Conservation (phyloP, 2,329 filamentous ascomycete genomes). For the Rutstroemia sp. region DNA sequence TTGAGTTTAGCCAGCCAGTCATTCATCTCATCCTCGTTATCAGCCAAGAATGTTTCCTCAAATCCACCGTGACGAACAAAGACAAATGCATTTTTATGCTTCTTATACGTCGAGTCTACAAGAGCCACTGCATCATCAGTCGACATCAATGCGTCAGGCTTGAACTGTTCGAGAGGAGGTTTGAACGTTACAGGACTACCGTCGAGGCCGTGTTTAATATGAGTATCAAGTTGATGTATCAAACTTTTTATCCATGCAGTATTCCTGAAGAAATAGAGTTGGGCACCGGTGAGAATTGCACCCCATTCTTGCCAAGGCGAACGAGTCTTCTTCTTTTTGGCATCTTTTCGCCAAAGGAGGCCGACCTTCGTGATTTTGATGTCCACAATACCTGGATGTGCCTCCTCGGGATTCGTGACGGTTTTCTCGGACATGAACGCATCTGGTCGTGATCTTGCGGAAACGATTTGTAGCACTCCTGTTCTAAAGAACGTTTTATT, state of each 20-base stretch:
- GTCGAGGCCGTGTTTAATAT: constrained; percentile 69
- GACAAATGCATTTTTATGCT: constrained; percentile 91
- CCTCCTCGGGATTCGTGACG: constrained; percentile 75
- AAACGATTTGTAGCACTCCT: constrained; percentile 89
- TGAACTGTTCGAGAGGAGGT: constrained; percentile 84
- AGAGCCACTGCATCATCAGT: constrained; percentile 89
- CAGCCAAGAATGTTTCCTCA: constrained; percentile 86
- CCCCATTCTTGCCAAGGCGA: constrained; percentile 99
- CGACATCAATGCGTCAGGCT: constrained; percentile 87
- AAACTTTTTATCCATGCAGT: constrained; percentile 85
- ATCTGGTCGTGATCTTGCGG: constrained; percentile 84
- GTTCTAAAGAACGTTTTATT: constrained; percentile 88
- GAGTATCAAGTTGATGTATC: constrained; percentile 79
- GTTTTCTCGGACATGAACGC: constrained; percentile 90
- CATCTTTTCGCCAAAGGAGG: constrained; percentile 86
- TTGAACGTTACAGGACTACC: constrained; percentile 80
- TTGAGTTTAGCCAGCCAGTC: constrained; percentile 96
- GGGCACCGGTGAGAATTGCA: constrained; percentile 89
- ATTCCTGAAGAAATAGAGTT: constrained; percentile 94
- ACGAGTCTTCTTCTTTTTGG: constrained; percentile 86
- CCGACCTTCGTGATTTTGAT: constrained; percentile 98
- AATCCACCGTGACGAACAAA: constrained; percentile 81
- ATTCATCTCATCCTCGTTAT: constrained; percentile 85
- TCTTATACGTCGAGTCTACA: constrained; percentile 79
- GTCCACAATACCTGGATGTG: constrained; percentile 87